Percentiles rank a stretch among this genome's conserved stretches.
Evolutionary conservation across 176 grass and related monocot species (phyloP).

Genomic region (Ampelocalamus luodianensis): DNA sequence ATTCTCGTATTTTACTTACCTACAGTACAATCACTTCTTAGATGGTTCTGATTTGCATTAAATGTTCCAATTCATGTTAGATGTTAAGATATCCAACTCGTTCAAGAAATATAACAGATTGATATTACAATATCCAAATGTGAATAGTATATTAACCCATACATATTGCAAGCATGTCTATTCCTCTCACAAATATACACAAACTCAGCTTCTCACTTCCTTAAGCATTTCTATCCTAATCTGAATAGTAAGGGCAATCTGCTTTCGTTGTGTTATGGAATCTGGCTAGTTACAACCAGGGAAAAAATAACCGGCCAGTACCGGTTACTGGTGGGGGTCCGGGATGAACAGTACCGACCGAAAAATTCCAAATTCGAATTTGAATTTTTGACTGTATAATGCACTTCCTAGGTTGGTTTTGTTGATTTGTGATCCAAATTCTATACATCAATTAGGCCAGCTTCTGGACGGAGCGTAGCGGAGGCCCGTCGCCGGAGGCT

Average conservation of each 20-base stretch:
- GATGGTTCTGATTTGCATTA: not conserved
- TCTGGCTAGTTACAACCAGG: not conserved
- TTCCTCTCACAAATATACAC: not conserved
- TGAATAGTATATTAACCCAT: not conserved
- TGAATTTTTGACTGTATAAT: no score
- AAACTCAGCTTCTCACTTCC: no score
- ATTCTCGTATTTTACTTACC: constrained; percentile 13
- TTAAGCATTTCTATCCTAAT: not conserved
- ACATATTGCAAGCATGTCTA: not conserved
- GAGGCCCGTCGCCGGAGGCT: no score
- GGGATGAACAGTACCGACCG: no score
- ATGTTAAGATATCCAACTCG: not conserved
- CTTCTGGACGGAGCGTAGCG: no score
- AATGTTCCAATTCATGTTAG: not conserved
- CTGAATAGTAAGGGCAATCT: not conserved
- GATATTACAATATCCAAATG: constrained; percentile 12
- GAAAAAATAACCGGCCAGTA: no score
- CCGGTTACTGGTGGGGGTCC: no score
- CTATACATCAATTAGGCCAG: no score
- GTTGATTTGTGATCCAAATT: no score
- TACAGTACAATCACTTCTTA: constrained; percentile 7
- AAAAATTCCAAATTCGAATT: no score
- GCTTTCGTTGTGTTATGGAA: not conserved
- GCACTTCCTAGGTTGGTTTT: no score
- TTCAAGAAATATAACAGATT: not conserved